Evolutionary conservation across 306 rosid genomes (phyloP).

Genomic region (Cucurbita moschata): DNA sequence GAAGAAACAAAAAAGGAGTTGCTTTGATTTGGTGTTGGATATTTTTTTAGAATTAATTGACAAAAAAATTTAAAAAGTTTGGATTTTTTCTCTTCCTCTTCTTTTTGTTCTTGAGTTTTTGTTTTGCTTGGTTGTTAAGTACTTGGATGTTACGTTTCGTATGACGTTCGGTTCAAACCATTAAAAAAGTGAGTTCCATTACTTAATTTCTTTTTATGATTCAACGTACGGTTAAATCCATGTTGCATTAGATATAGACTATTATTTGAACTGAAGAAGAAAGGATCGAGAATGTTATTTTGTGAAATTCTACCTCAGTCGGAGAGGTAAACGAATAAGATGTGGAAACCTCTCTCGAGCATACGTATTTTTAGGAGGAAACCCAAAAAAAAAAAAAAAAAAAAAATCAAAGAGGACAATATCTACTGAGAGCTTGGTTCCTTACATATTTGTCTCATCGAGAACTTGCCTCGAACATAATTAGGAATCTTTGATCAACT

Average conservation of each 20-base stretch:
- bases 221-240: background rate
- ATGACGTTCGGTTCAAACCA: background rate
- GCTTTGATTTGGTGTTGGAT: background rate
- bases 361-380: too few species aligned
- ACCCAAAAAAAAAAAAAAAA: too few species aligned
- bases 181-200: background rate
- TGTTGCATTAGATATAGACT: background rate
- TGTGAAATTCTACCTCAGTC: too few species aligned
- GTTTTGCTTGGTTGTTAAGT: constrained; percentile 4
- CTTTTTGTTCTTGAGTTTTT: background rate
- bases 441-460: too few species aligned
- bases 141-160: background rate
- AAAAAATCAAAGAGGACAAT: too few species aligned
- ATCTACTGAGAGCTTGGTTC: too few species aligned
- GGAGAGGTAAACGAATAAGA: too few species aligned
- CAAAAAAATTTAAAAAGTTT: background rate
- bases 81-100: background rate
- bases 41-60: background rate
- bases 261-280: too few species aligned
- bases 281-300: too few species aligned
- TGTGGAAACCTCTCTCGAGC: too few species aligned
- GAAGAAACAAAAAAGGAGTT: background rate
- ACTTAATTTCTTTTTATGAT: background rate
- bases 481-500: too few species aligned
- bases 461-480: too few species aligned